Evolutionary conservation across 2,329 filamentous ascomycete species (phyloP), one percentile per base, ranked within the genome.

Genomic region (Sporothrix sp.): DNA sequence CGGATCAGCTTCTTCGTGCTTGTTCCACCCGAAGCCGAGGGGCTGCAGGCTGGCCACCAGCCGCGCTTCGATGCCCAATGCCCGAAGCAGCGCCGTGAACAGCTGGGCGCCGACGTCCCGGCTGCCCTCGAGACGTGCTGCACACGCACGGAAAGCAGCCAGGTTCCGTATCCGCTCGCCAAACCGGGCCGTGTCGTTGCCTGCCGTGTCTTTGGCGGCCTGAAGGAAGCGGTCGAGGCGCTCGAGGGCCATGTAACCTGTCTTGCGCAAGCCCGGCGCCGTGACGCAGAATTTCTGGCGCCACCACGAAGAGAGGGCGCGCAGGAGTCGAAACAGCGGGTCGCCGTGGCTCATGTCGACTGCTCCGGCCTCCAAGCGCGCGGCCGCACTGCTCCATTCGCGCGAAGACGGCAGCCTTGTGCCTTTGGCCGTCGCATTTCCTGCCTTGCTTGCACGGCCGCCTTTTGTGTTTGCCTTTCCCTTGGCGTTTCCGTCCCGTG

Each of bases 11-110:
- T 93, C 86, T 65, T 98, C 93, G 10, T 76, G 68, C 64, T 91
- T 94, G 54, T 81, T 94, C 82, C 88, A 97, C 2, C 89, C 89
- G 64, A 94, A 95, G 0, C 93, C 93, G 20, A 87, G 68, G 1
- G 89, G 84, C 62, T 97, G 93, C 36, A 98, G 63, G 61, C 81
- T 96, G 9, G 83, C 82, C 3, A 97, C 81, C 72, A 97, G 76
- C 27, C 91, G 78, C 10, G 87, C 80, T 60, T 96, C 88, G 2
- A 97, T 70, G 0, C 87, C 87, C 10, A 97, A 63, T 0, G 82
- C 88, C 56, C 93, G 76, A 20, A 96, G 65, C 7, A 98, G 68
- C 3, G 88, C 87, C 0, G 88, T 94, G 57, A 97, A 97, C 0
- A 98, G 73, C 61, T 97, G 90, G 0, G 87, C 84, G 0, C 89